Base-by-base conservation (phyloP, 306 rosid species). In the Gillenia trifoliata region DNA sequence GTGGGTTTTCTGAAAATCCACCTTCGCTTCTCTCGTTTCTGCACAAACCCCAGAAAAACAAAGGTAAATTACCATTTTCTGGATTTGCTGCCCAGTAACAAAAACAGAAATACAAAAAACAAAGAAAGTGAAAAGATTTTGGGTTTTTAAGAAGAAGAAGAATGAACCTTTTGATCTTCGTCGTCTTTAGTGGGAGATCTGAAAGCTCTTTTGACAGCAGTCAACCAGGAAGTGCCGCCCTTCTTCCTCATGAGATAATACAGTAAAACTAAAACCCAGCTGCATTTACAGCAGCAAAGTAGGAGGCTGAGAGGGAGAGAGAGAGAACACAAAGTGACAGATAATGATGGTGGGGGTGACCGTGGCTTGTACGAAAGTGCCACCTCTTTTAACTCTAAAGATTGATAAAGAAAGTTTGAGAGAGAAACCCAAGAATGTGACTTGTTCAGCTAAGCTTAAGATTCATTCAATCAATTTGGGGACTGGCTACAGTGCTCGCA, bases 151-250 rank as follows among this genome's bases (percentile, higher is more conserved):
- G 22, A 8, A 40, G 22, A 8, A 17, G 23, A 66, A 70, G 20
- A 47, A 47, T 16, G 52, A 2, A 90, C 97, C 95, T 94, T 94
- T 6, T 60, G 66, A 56, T 91, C 96, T 66, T 94, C 97, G 41
- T 94, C 97, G 55, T 90, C 96, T 83, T 94, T 94, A 26, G 97
- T 86, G 7, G 99, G 99, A 89, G 99, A 92, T 90, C 99, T 90
- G 86, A 94, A 94, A 59, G 97, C 99, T 43, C 99, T 90, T 94
- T 94, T 94, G 49, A 94, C 99, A 71, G 97, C 99, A 36, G 93
- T 90, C 83, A 94, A 76, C 99, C 99, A 94, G 12, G 99, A 94
- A 52, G 83, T 71, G 70, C 93, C 79, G 74, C 92, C 97, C 73
- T 89, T 92, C 96, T 90, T 94, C 87, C 99, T 97, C 99, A 94